Conservation (phyloP, 345 rosid species). For the Conringia planisiliqua region DNA sequence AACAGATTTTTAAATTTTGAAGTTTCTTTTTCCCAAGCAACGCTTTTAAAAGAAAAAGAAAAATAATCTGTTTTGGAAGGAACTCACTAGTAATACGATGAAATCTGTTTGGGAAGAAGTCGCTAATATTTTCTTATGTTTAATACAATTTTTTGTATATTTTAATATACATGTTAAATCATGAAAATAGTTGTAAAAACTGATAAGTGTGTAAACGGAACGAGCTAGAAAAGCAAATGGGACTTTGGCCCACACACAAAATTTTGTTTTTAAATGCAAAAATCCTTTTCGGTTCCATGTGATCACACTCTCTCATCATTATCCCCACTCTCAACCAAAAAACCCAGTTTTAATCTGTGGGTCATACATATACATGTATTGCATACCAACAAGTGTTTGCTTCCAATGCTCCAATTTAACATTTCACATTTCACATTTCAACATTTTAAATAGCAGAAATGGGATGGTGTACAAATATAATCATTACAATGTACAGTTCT, state of each 20-base stretch:
- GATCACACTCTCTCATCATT: conserved; percentile 10
- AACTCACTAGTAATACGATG: neutral
- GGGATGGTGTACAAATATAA: neutral
- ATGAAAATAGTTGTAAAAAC: neutral
- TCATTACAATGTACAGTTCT: neutral
- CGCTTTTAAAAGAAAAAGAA: neutral
- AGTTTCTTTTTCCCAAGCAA: neutral
- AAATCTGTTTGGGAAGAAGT: neutral
- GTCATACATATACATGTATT: neutral
- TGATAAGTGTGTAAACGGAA: neutral
- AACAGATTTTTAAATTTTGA: neutral
- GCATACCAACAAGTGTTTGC: neutral
- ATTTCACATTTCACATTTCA: neutral
- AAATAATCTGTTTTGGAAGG: neutral
- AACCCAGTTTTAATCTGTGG: neutral
- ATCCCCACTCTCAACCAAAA: neutral
- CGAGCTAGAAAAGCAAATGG: neutral
- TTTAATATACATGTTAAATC: neutral
- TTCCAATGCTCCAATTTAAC: neutral
- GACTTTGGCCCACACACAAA: neutral
- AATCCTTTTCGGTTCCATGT: neutral
- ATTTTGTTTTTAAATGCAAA: neutral
- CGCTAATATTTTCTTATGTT: neutral
- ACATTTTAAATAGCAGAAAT: neutral
- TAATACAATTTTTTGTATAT: neutral